Evolutionary conservation across 495 filamentous ascomycete genomes (phyloP).

Genomic region (Aspergillus baeticus): DNA sequence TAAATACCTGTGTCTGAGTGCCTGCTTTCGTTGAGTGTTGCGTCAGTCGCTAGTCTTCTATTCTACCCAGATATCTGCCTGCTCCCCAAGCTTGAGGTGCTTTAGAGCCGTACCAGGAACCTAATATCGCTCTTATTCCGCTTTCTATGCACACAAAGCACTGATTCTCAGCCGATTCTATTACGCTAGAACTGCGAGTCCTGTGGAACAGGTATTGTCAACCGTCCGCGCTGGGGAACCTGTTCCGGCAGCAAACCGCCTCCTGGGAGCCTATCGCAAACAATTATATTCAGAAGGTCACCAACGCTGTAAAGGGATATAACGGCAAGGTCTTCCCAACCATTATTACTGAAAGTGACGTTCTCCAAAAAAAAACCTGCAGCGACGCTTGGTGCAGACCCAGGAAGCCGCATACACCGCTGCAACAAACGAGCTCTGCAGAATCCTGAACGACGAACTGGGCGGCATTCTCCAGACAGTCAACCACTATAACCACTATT

Average conservation of each 20-base stretch:
- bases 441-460: slow-evolving; percentile 33
- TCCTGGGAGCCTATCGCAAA: slow-evolving; percentile 31
- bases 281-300: slow-evolving; percentile 22
- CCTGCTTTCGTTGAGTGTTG: too few relatives aligned
- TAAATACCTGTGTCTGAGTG: too few relatives aligned
- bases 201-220: slow-evolving; percentile 39
- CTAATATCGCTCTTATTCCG: too few relatives aligned
- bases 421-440: not conserved
- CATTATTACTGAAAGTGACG: slow-evolving; percentile 8
- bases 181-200: slow-evolving; percentile 29
- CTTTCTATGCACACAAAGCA: too few relatives aligned
- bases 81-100: too few relatives aligned
- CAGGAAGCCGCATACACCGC: not conserved
- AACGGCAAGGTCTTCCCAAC: not conserved
- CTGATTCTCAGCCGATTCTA: too few relatives aligned
- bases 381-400: not conserved
- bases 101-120: too few relatives aligned
- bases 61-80: too few relatives aligned
- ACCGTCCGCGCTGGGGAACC: slow-evolving; percentile 28
- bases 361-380: slow-evolving; percentile 6
- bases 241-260: slow-evolving; percentile 34
- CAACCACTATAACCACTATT: slow-evolving; percentile 38
- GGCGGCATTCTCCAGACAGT: slow-evolving; percentile 34
- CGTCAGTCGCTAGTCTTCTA: too few relatives aligned
- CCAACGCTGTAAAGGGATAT: slow-evolving; percentile 4